These are phyloP conservation scores for Solanum virginianum DNA, from an alignment of 257 asterid genomes.

Conservation along the genomic window DNA sequence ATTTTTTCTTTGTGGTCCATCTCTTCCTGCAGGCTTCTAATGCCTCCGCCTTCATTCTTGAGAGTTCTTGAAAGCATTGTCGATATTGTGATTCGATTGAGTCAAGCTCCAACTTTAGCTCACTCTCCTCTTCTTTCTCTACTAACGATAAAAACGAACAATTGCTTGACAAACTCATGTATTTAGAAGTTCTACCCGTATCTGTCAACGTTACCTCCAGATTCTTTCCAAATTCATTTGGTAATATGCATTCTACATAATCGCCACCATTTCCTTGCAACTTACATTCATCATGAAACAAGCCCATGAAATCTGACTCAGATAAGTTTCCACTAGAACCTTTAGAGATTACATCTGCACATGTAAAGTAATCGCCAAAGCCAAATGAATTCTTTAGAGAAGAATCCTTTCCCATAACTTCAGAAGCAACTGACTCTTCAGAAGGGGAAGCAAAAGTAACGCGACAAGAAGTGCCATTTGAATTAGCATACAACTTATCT, in stretches of 20 bases:
- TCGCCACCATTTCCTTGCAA: slow-evolving; percentile 14
- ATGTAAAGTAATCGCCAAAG: slow-evolving; percentile 2
- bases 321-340: slow-evolving; percentile 13
- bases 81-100: slow-evolving; percentile 20
- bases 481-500: slow-evolving; percentile 1
- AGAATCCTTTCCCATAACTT: slow-evolving; percentile 15
- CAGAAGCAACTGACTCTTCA: slow-evolving; percentile 25
- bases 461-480: slow-evolving; percentile 6
- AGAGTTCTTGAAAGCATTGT: slow-evolving; percentile 18
- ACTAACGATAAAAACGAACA: slow-evolving; percentile 12
- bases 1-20: slow-evolving; percentile 34
- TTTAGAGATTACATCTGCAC: slow-evolving; percentile 1
- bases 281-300: slow-evolving; percentile 17
- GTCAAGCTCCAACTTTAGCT: slow-evolving; percentile 19
- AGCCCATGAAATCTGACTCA: slow-evolving; percentile 28
- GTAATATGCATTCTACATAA: slow-evolving; percentile 9
- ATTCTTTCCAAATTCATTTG: slow-evolving; percentile 11
- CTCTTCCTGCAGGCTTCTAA: slow-evolving; percentile 25
- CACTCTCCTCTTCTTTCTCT: slow-evolving; percentile 13
- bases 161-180: slow-evolving; percentile 15
- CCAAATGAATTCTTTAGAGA: slow-evolving; percentile 8
- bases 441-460: slow-evolving; percentile 13
- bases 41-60: slow-evolving; percentile 26
- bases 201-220: slow-evolving; percentile 5
- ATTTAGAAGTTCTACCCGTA: slow-evolving; percentile 1